Evolutionary conservation across 2,329 filamentous ascomycete genomes (phyloP), one percentile per base, ranked within the genome.

Genomic region (Stenocarpella maydis): DNA sequence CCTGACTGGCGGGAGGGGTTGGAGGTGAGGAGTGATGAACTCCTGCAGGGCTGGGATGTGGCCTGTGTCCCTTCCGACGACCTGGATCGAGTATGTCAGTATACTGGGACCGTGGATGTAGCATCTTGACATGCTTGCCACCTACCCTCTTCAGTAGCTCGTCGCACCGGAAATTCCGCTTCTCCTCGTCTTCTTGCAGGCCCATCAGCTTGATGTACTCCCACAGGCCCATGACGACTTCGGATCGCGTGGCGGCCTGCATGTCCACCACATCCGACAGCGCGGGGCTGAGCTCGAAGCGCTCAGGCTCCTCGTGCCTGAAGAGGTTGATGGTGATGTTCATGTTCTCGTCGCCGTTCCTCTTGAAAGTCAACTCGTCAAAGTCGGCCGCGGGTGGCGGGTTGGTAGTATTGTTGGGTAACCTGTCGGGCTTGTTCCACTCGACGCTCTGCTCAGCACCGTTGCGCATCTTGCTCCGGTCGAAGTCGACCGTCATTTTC

Each of bases 171-270:
- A 99, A 95, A 71, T 92, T 92, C 71, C 96, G 89, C 83, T 96
- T 96, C 78, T 99, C 96, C 71, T 98, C 95, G 73, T 97, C 95
- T 78, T 98, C 95, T 78, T 97, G 94, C 55, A 99, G 84, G 21
- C 91, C 90, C 84, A 93, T 92, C 24, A 92, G 86, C 74, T 93
- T 91, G 73, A 97, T 92, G 76, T 99, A 99, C 78, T 98, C 95
- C 94, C 95, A 99, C 39, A 99, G 87, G 17, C 92, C 95, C 85
- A 97, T 93, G 34, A 97, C 90, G 8, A 95, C 92, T 72, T 96
- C 94, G 47, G 94, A 91, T 37, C 94, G 91, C 34, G 96, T 95
- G 63, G 94, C 95, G 79, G 97, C 94, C 60, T 90, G 86, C 76
- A 93, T 92, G 76, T 98, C 96, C 21, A 98, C 85, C 17, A 98